Conservation (phyloP, 306 rosid species). For the Trifolium pratense region DNA sequence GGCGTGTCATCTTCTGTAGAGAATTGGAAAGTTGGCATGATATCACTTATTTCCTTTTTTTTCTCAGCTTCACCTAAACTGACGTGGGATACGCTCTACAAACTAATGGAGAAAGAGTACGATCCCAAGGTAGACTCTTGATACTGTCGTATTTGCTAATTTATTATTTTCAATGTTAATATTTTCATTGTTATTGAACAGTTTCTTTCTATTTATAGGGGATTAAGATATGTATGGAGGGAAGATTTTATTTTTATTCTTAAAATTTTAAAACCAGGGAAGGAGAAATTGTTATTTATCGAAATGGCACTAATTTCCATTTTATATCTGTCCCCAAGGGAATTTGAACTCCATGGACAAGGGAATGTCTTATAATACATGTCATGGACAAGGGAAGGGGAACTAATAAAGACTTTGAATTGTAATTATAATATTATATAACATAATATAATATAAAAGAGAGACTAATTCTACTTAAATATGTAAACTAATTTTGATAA, state of each 20-base stretch:
- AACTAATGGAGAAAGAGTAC: conserved; percentile 65
- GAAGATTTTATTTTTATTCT: neutral
- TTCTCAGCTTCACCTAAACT: conserved; percentile 60
- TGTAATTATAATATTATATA: neutral
- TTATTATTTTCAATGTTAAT: conserved; percentile 16
- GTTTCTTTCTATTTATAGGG: conserved; percentile 11
- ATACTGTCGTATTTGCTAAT: conserved; percentile 28
- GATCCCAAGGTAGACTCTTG: conserved; percentile 64
- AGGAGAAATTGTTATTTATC: neutral
- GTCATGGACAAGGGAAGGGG: neutral
- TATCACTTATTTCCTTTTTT: conserved; percentile 69
- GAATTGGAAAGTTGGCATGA: conserved; percentile 74
- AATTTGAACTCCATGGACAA: neutral
- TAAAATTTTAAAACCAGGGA: neutral
- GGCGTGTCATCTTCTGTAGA: conserved; percentile 54
- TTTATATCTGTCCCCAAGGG: neutral
- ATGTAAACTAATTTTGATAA: conserved; percentile 5
- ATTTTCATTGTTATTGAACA: conserved; percentile 5
- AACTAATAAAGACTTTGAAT: neutral
- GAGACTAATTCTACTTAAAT: no score
- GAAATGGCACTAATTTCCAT: neutral
- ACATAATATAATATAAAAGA: neutral
- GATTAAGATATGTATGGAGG: neutral
- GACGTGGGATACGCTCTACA: conserved; percentile 76
- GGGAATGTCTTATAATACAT: neutral